These are phyloP conservation scores for Symbiotaphrina buchneri DNA, from an alignment of 495 filamentous ascomycete genomes.

Conservation along the genomic window DNA sequence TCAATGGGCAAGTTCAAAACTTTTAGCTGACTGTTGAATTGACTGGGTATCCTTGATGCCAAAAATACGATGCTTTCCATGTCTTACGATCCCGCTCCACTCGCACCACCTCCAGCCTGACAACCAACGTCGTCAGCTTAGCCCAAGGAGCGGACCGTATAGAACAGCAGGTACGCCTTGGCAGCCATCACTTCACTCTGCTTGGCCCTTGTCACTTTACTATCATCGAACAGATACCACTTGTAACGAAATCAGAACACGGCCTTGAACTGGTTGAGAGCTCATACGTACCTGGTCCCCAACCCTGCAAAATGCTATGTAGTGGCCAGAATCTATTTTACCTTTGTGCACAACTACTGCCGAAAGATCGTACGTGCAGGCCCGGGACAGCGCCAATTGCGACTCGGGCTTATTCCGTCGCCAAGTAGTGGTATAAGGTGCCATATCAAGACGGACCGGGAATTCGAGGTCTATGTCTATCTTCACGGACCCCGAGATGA, in stretches of 20 bases:
- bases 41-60: too few species aligned
- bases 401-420: constrained; percentile 20
- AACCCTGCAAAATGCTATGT: constrained; percentile 64
- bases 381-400: constrained; percentile 18
- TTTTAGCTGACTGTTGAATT: too few species aligned
- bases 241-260: constrained; percentile 13
- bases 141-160: constrained; percentile 32
- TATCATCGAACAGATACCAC: constrained; percentile 89
- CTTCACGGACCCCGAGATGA: constrained; percentile 42
- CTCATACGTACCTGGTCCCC: constrained; percentile 44
- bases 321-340: constrained; percentile 76
- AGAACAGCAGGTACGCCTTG: constrained; percentile 75
- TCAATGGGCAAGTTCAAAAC: too few species aligned
- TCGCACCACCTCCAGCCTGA: too few species aligned
- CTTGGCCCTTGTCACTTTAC: constrained; percentile 56
- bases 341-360: constrained; percentile 75
- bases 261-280: constrained; percentile 3
- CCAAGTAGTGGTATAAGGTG: constrained; percentile 67
- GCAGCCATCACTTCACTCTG: constrained; percentile 62
- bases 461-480: constrained; percentile 64
- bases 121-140: too few species aligned
- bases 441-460: constrained; percentile 70
- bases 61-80: too few species aligned
- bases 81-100: too few species aligned
- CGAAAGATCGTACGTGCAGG: constrained; percentile 56